Evolutionary conservation across 306 rosid genomes (phyloP).

Genomic region (Mimosa pudica): DNA sequence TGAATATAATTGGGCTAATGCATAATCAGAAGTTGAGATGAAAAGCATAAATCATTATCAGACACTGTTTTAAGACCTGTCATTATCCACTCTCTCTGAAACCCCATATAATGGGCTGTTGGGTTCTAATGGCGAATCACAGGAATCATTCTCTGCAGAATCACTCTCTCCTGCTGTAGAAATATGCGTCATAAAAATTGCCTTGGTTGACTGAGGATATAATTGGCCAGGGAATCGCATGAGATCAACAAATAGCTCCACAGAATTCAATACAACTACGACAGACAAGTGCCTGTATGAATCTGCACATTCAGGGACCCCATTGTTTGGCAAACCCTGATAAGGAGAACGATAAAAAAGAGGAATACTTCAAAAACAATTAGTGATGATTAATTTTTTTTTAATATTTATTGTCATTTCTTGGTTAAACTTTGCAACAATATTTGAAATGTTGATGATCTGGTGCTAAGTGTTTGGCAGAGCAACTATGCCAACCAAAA

Average conservation of each 20-base stretch:
- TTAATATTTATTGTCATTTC: slow-evolving; percentile 2
- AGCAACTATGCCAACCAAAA: slow-evolving; percentile 31
- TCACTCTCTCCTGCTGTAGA: slow-evolving; percentile 98
- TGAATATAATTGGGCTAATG: slow-evolving; percentile 28
- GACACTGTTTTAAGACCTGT: slow-evolving; percentile 45
- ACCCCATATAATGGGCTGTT: slow-evolving; percentile 95
- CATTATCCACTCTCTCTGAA: slow-evolving; percentile 77
- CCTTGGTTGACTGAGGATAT: slow-evolving; percentile 78
- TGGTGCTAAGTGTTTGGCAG: background rate
- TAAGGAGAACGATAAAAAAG: slow-evolving; percentile 33
- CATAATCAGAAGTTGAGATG: slow-evolving; percentile 32
- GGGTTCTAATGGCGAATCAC: slow-evolving; percentile 99
- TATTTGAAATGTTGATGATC: background rate
- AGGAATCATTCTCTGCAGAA: slow-evolving; percentile 99
- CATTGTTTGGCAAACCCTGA: slow-evolving; percentile 93
- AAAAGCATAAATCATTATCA: slow-evolving; percentile 18
- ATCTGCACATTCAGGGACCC: slow-evolving; percentile 73
- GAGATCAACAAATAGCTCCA: slow-evolving; percentile 90
- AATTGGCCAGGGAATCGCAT: slow-evolving; percentile 97
- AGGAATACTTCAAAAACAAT: slow-evolving; percentile 29
- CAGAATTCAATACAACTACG: slow-evolving; percentile 76
- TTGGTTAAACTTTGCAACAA: background rate
- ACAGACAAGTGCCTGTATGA: slow-evolving; percentile 92
- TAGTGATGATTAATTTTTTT: background rate
- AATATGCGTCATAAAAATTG: slow-evolving; percentile 87